phyloP scores from a whole-genome alignment of 805 yeast genomes.

The Kazachstania taianensis region DNA sequence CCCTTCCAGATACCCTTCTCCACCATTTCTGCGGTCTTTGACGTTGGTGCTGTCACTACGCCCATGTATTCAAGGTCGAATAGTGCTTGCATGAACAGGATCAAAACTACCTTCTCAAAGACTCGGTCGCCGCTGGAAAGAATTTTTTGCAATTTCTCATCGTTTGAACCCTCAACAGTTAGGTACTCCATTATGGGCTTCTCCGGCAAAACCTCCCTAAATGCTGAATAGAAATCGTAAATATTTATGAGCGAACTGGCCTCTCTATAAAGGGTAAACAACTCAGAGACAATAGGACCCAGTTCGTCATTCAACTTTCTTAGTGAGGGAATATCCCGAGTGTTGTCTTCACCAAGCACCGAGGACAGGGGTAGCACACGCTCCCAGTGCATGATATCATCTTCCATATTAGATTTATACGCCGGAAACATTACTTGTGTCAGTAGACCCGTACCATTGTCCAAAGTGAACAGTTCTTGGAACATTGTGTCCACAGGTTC shows the following conservation, averaged over 20 bases:
- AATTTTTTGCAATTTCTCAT: slow-evolving; percentile 21
- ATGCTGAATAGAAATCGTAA: slow-evolving; percentile 56
- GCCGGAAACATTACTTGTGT: slow-evolving; percentile 27
- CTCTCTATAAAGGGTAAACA: slow-evolving; percentile 67
- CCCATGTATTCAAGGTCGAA: slow-evolving; percentile 65
- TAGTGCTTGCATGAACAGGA: slow-evolving; percentile 69
- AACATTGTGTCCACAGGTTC: slow-evolving; percentile 26
- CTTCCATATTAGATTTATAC: slow-evolving; percentile 24
- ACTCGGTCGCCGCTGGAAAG: slow-evolving; percentile 15
- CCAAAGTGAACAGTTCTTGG: slow-evolving; percentile 27
- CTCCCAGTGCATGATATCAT: slow-evolving; percentile 26
- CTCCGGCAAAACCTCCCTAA: slow-evolving; percentile 40
- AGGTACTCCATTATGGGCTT: slow-evolving; percentile 22
- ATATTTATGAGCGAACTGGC: slow-evolving; percentile 62
- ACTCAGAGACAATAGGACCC: slow-evolving; percentile 45
- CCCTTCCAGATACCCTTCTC: slow-evolving; percentile 31
- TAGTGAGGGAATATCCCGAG: slow-evolving; percentile 8
- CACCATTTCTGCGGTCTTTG: slow-evolving; percentile 22
- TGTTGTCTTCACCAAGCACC: slow-evolving; percentile 9
- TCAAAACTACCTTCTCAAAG: slow-evolving; percentile 56
- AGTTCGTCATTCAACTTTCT: slow-evolving; percentile 28
- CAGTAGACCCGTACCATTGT: slow-evolving; percentile 24
- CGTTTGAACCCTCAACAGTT: slow-evolving; percentile 17
- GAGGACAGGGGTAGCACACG: slow-evolving; percentile 13
- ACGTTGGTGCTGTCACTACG: slow-evolving; percentile 46